A percentile compares a stretch with the other conserved stretches of the same genome.
Conservation (phyloP, 345 rosid species). For the Euphorbia tirucalli region DNA sequence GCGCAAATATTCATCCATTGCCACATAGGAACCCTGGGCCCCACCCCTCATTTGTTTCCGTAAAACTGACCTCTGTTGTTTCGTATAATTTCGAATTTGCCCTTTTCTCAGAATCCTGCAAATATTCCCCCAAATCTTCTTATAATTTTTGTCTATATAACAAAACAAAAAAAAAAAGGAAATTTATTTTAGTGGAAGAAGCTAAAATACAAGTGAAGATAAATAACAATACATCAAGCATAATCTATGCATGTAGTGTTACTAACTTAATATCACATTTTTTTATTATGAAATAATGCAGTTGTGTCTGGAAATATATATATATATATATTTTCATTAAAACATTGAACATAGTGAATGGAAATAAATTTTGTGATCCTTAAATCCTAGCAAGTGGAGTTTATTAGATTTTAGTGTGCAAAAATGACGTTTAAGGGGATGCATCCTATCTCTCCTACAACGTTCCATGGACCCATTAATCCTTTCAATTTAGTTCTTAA, state of each 20-base stretch:
- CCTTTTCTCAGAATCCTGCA: conserved; percentile 22
- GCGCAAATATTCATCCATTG: background rate
- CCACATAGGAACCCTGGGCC: background rate
- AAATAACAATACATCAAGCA: conserved; percentile 3
- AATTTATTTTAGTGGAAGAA: conserved; percentile 1
- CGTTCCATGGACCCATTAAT: conserved; percentile 36
- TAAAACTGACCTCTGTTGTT: background rate
- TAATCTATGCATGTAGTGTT: background rate
- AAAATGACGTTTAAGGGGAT: conserved; percentile 27
- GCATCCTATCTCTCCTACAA: conserved; percentile 26
- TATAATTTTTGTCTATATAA: conserved; percentile 17
- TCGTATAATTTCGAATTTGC: background rate
- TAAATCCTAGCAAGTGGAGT: conserved; percentile 42
- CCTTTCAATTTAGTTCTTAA: too few relatives aligned
- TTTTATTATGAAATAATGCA: background rate
- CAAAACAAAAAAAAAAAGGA: conserved; percentile 5
- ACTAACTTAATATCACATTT: background rate
- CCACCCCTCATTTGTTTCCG: background rate
- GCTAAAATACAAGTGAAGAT: conserved; percentile 14
- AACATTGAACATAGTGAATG: conserved; percentile 7
- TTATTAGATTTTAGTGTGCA: background rate
- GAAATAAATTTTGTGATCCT: conserved; percentile 30
- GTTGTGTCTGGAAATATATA: background rate
- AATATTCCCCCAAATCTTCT: conserved; percentile 28
- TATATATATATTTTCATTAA: background rate